Evolutionary conservation across 768 basidiomycete species (phyloP), one percentile per base, ranked within the genome.

Genomic region (Leccinum imitatum): DNA sequence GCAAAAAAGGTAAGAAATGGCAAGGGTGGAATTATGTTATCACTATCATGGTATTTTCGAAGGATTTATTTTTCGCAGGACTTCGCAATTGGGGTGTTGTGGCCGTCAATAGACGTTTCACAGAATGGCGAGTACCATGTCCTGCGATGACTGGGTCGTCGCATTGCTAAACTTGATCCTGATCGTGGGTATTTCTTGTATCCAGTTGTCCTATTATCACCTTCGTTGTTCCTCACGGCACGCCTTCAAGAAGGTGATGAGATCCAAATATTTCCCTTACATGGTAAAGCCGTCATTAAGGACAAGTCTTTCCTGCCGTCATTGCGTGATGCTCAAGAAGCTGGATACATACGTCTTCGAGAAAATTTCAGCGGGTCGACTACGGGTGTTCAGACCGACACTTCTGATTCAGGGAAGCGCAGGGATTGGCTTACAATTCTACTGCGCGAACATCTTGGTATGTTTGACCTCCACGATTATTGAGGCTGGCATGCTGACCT

Each of bases 51-150:
- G n/a, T 58, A 41, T 57, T 48, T 59, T 59, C 54, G 19, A 62
- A 27, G n/a, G 63, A 57, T 53, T 65, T 41, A 66, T 65, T 66
- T 62, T 58, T 53, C 53, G 62, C 67, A 89, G 87, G 73, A 78
- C 48, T 86, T 87, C 71, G 83, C 86, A 13, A 77, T 91, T 56
- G 91, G 91, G 6, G 75, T 86, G 50, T 80, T 83, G 65, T 93
- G 91, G 91, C 90, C 90, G n/a, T 88, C 87, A 41, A 66, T 80
- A 50, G 87, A 89, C 8, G 56, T 87, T 57, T 69, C 84, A 27
- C 79, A 78, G 54, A 82, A 85, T 61, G 76, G 91, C 89, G 71
- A 67, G 85, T 79, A 60, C 57, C 57, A 46, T 47, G 14, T 58
- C 59, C 44, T 58, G 54, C 13, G 30, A 27, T 48, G 50, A 33